A percentile compares a stretch with the other conserved stretches of the same genome.
These are phyloP conservation scores for Nitzschia sp. DNA, from an alignment of 108 stramenopile genomes.

Conservation along the genomic window DNA sequence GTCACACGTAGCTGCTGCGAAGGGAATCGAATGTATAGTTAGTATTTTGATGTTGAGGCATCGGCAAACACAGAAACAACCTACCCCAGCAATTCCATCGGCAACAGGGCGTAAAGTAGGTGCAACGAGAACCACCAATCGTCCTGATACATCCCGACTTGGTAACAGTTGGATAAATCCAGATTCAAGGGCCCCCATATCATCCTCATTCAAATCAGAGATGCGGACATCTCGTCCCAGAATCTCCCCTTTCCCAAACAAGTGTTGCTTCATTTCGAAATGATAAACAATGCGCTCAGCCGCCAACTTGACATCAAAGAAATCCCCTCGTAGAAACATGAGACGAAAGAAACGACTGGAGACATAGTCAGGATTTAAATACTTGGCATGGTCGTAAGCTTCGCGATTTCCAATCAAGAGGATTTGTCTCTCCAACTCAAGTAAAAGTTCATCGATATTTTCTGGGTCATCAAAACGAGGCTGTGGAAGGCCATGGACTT, in stretches of 20 bases:
- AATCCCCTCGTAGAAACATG: conserved; percentile 29
- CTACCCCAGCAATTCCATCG: conserved; percentile 1
- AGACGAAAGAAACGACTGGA: conserved; percentile 18
- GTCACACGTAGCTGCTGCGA: conserved; percentile 1
- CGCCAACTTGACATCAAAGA: conserved; percentile 22
- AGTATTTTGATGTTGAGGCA: not conserved
- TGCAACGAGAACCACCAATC: conserved; percentile 2
- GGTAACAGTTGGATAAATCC: conserved; percentile 20
- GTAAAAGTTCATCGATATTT: not conserved
- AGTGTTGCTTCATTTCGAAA: conserved; percentile 26
- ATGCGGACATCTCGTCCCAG: conserved; percentile 18
- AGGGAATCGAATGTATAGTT: not conserved
- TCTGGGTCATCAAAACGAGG: not conserved
- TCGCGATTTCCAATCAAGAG: not conserved
- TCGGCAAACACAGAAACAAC: not conserved
- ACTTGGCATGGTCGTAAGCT: conserved; percentile 11
- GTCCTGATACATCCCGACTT: conserved; percentile 12
- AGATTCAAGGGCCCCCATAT: conserved; percentile 2
- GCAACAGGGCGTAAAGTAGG: not conserved
- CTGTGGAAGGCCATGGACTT: conserved; percentile 20
- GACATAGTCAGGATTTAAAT: conserved; percentile 7
- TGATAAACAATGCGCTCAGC: conserved; percentile 15
- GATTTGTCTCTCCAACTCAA: not conserved
- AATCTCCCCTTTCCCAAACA: conserved; percentile 21
- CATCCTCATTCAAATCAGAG: not conserved